Evolutionary conservation across 2,329 filamentous ascomycete species (phyloP).

Genomic region (Thielaviopsis musarum): DNA sequence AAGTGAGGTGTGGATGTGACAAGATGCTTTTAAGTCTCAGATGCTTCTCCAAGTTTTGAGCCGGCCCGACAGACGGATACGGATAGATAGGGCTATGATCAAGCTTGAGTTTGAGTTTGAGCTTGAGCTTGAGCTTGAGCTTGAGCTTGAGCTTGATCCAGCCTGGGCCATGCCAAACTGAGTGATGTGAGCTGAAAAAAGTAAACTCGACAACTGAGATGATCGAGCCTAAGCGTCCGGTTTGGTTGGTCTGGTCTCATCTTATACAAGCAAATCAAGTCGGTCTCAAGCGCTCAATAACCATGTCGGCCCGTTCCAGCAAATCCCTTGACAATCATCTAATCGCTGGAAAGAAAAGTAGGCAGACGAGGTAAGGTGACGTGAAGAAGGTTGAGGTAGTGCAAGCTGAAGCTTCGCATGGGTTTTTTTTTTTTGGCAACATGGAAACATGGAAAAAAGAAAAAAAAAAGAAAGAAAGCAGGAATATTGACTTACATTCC

Average conservation of each 20-base stretch:
- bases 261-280: not conserved
- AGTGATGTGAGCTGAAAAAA: no score
- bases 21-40: not conserved
- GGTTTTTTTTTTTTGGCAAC: not conserved
- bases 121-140: not conserved
- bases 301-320: not conserved
- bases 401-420: not conserved
- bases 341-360: not conserved
- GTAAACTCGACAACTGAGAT: no score
- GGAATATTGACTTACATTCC: constrained; percentile 36
- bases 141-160: not conserved
- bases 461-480: constrained; percentile 12
- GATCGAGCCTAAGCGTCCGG: no score
- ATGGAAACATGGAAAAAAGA: not conserved
- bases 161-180: no score
- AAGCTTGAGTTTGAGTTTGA: not conserved
- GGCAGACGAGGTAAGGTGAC: not conserved
- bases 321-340: not conserved
- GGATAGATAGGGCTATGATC: not conserved
- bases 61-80: not conserved
- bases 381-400: not conserved
- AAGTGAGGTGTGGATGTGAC: not conserved
- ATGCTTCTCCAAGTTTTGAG: not conserved
- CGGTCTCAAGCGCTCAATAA: not conserved
- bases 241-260: not conserved